phyloP scores from a whole-genome alignment of 345 rosid genomes.

The Aquilaria sinensis region DNA sequence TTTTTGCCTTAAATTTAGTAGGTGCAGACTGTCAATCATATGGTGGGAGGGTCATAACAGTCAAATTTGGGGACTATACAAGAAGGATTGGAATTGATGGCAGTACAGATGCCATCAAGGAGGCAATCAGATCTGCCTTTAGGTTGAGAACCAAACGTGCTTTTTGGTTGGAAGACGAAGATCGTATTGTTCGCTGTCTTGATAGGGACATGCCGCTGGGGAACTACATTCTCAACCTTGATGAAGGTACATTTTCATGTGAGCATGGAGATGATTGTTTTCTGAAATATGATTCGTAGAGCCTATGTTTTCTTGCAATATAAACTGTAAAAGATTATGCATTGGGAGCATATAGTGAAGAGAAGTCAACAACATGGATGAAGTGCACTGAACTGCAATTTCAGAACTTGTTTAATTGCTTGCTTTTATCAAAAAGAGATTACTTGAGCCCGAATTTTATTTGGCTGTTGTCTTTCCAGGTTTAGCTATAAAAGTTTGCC shows the following conservation, averaged over 20 bases:
- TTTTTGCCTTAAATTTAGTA: constrained; percentile 16
- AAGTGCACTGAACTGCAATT: background rate
- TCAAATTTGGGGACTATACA: constrained; percentile 84
- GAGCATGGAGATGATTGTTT: background rate
- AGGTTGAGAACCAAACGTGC: constrained; percentile 84
- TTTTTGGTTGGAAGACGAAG: constrained; percentile 98
- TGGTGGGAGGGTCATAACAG: constrained; percentile 87
- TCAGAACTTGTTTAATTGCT: background rate
- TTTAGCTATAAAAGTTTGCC: constrained; percentile 69
- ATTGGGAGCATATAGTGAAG: too few species aligned
- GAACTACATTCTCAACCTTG: constrained; percentile 76
- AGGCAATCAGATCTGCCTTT: constrained; percentile 79
- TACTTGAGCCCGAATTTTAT: background rate
- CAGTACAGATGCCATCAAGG: constrained; percentile 79
- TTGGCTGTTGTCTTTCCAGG: constrained; percentile 35
- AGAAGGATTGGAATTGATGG: constrained; percentile 94
- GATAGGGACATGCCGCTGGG: constrained; percentile 97
- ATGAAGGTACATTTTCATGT: constrained; percentile 53
- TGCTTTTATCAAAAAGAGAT: background rate
- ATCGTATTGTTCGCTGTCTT: constrained; percentile 71
- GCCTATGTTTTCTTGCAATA: background rate
- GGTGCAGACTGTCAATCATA: constrained; percentile 70
- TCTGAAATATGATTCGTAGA: too few species aligned
- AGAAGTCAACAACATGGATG: too few species aligned
- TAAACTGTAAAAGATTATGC: too few species aligned